Base-by-base conservation (phyloP, 441 rosid species). In the Viola pubescens region DNA sequence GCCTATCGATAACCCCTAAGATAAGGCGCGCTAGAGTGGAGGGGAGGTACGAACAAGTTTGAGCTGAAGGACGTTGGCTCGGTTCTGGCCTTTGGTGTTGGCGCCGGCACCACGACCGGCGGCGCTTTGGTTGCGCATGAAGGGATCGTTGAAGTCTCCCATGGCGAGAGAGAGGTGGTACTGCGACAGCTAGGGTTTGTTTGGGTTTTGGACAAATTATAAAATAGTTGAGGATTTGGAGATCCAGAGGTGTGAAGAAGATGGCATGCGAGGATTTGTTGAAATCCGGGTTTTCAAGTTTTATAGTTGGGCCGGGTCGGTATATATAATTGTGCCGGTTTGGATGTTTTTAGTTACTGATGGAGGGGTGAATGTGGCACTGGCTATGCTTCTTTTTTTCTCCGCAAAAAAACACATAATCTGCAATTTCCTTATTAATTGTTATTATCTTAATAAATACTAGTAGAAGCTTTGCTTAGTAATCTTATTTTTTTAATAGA, bases 21-120 rank as follows among this genome's bases (percentile, higher is more conserved):
- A 26, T 26, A 26, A 26, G 34, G 34, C 34, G 34, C 34, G 34
- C 34, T 26, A 26, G 37, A 2, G 46, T 38, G 11, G 42, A 13
- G 43, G 2, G 39, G 46, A 62, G 34, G 34, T 49, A 73, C 80
- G 44, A 62, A 92, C 98, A 85, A 89, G 81, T 79, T 92, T 89
- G 62, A 92, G 98, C 88, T 92, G 98, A 67, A 86, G 96, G 72
- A 92, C 89, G 73, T 89, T 92, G 70, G 91, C 84, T 60, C 97
- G 94, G 54, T 80, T 92, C 88, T 89, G 98, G 55, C 81, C 84
- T 77, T 92, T 92, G 57, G 94, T 70, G 56, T 26, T 26, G 34
- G 34, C 34, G 34, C 34, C 34, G 34, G 90, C 81, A 51, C 83
- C 91, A 63, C 90, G 96, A 16, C 82, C 91, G 75, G 90, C 85